Base-by-base conservation (phyloP, 164 flowering plant species). In the Cinnamomum micranthum region DNA sequence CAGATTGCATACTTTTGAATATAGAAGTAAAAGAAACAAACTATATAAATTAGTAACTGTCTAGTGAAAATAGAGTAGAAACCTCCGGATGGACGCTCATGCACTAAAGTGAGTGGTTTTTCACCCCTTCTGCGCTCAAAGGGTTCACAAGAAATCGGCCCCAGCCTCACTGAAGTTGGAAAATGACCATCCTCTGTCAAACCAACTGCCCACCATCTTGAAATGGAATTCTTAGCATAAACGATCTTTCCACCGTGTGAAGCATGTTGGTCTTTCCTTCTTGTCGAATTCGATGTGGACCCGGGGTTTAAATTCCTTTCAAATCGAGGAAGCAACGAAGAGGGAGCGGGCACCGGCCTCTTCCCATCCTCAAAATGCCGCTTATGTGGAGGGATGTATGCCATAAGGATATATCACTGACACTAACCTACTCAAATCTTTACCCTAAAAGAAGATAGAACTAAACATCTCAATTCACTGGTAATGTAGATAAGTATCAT, bases 361-460 rank as follows among this genome's bases (percentile, higher is more conserved):
- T 55, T 75, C 1, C 51, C 50, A 31, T 66, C 71, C 28, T 77
- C 75, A 5, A 71, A 69, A 52, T 80, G 75, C 51, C 91, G 79
- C 82, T 80, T 88, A 69, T 85, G 91, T 23, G 89, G 89, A 73
- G 91, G 91, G 20, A 88, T 70, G 75, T 88, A 86, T 35, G 89
- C 86, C 89, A 88, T 86, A 63, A 4, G 33, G 13, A 31, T 67
- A 67, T 67, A 65, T 23, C 31, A 14, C 69, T 67, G 69, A 31
- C 28, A n/a, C 69, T 15, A 19, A 28, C 33, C 2, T 15, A 20
- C n/a, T 14, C n/a, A 14, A 55, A 55, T 55, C 60, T 55, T 55
- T 14, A 2, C 60, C 60, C 60, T 55, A 55, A 55, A 55, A 55
- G 35, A 55, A 55, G 60, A 55, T 55, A 15, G 6, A 20, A 51